Conservation (phyloP, 257 asterid genomes). For the Paraleonurus japonicus region DNA sequence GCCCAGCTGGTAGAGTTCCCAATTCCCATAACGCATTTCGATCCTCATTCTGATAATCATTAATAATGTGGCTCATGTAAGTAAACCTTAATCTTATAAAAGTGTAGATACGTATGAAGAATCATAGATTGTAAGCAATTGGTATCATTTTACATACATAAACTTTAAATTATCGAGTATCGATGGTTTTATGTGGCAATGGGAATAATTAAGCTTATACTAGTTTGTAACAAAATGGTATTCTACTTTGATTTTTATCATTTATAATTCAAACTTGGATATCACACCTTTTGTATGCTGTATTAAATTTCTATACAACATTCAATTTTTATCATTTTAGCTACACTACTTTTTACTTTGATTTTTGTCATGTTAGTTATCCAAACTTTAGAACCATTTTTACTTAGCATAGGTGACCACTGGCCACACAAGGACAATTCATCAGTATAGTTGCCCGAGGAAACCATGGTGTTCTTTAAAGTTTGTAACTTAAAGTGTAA, state of each 20-base stretch:
- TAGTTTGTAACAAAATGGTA: neutral
- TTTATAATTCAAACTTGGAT: too few relatives aligned
- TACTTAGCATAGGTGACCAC: neutral
- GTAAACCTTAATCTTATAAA: neutral
- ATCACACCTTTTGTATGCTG: too few relatives aligned
- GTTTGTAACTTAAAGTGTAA: neutral
- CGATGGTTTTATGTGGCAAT: neutral
- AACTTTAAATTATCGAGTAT: neutral
- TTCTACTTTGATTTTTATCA: neutral
- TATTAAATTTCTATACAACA: too few relatives aligned
- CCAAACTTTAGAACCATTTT: neutral
- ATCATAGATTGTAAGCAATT: neutral
- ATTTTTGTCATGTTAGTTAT: neutral
- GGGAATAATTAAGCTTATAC: neutral
- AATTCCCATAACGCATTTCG: constrained; percentile 72
- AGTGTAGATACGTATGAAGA: neutral
- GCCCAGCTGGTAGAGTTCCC: constrained; percentile 89
- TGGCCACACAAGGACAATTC: neutral
- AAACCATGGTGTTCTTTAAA: neutral
- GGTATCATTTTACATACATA: neutral
- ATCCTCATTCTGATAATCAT: constrained; percentile 65
- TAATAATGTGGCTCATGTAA: neutral
- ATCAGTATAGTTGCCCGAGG: neutral
- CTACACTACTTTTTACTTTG: too few relatives aligned
- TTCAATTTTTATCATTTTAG: too few relatives aligned